Percentiles rank a stretch among this genome's conserved stretches.
phyloP scores from a whole-genome alignment of 1,284 basidiomycete species.

The Pseudomicrostroma phylloplanum region DNA sequence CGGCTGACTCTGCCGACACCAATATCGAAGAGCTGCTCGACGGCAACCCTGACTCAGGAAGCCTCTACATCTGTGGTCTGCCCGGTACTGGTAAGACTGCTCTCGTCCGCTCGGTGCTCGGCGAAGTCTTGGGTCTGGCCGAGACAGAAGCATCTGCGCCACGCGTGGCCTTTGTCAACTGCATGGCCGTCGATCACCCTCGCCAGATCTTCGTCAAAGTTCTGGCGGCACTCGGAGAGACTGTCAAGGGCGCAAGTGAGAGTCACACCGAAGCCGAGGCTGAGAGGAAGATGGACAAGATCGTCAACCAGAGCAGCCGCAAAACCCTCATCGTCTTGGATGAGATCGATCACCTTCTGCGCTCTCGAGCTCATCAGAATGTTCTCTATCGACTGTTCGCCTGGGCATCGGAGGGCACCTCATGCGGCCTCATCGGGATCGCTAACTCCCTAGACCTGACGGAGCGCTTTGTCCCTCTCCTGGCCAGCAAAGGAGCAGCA shows the following conservation, averaged over 20 bases:
- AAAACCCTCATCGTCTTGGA: constrained; percentile 49
- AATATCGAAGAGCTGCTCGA: constrained; percentile 27
- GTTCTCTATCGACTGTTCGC: constrained; percentile 51
- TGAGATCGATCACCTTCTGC: constrained; percentile 53
- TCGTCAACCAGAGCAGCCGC: constrained; percentile 1
- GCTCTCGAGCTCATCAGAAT: constrained; percentile 40
- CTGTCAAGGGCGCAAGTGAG: constrained; percentile 12
- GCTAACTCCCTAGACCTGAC: constrained; percentile 48
- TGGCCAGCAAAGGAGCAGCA: constrained; percentile 37
- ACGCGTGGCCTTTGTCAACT: constrained; percentile 50
- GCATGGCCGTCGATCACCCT: constrained; percentile 49
- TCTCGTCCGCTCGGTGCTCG: constrained; percentile 49
- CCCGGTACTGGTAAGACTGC: constrained; percentile 55
- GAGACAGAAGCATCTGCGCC: constrained; percentile 15
- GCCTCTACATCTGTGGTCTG: constrained; percentile 53
- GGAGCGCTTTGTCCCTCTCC: constrained; percentile 43
- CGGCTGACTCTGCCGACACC: constrained; percentile 1
- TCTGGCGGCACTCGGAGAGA: constrained; percentile 28
- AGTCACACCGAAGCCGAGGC: constrained; percentile 13
- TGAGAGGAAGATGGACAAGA: constrained; percentile 15
- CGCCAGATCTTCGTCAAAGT: constrained; percentile 39
- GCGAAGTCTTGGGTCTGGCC: constrained; percentile 15
- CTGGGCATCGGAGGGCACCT: constrained; percentile 18
- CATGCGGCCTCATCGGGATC: constrained; percentile 31
- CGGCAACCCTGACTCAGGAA: constrained; percentile 27